Evolutionary conservation across 2,329 filamentous ascomycete genomes (phyloP).

Genomic region (Stachybotrys elegans): DNA sequence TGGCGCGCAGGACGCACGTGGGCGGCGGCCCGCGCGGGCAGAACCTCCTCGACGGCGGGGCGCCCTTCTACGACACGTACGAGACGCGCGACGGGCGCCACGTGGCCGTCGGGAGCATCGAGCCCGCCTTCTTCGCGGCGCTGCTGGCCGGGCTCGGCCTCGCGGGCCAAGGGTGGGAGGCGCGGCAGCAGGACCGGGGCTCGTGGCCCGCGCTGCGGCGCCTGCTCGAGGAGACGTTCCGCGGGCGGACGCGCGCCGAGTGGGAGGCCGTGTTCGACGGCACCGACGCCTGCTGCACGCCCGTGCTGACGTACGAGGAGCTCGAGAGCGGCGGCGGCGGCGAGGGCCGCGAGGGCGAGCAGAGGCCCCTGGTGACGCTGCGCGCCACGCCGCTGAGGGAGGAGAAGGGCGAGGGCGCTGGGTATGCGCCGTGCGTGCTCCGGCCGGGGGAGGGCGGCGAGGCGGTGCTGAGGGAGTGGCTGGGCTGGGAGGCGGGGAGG

Average conservation of each 20-base stretch:
- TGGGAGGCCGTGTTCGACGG: conserved; percentile 88
- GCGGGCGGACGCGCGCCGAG: conserved; percentile 62
- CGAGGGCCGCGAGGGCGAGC: conserved; percentile 59
- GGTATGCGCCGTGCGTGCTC: conserved; percentile 59
- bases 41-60: conserved; percentile 79
- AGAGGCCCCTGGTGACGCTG: conserved; percentile 66
- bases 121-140: conserved; percentile 75
- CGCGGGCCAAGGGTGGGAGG: conserved; percentile 41
- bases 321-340: conserved; percentile 47
- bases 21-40: conserved; percentile 63
- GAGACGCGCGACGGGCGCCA: conserved; percentile 73
- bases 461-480: conserved; percentile 63
- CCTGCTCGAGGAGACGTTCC: conserved; percentile 61
- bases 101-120: conserved; percentile 85
- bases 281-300: conserved; percentile 89
- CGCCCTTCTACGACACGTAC: conserved; percentile 87
- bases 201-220: conserved; percentile 64
- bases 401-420: conserved; percentile 60
- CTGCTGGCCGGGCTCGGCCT: conserved; percentile 66
- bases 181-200: conserved; percentile 50
- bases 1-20: conserved; percentile 56
- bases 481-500: conserved; percentile 67
- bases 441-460: conserved; percentile 68
- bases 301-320: conserved; percentile 72
- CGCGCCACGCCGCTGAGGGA: conserved; percentile 65